Percentiles rank a stretch among this genome's conserved stretches.
Evolutionary conservation across 176 grass and related monocot species (phyloP).

Genomic region (Phragmites australis): DNA sequence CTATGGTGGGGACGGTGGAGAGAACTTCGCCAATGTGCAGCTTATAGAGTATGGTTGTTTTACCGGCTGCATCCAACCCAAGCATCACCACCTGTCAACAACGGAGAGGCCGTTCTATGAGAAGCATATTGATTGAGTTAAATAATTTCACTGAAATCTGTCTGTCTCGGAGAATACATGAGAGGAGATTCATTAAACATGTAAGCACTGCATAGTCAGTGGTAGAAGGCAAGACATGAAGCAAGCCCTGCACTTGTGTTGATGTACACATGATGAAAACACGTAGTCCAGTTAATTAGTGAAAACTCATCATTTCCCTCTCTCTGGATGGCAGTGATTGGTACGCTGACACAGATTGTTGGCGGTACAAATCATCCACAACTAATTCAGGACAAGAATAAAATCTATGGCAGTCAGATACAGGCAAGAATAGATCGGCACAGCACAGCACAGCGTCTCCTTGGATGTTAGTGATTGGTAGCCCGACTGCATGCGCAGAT

Average conservation of each 20-base stretch:
- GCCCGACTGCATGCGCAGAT: not conserved
- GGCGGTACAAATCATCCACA: not conserved
- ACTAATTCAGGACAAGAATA: not conserved
- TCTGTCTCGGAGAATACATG: not conserved
- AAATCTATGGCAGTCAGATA: not conserved
- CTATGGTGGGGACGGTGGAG: constrained; percentile 92
- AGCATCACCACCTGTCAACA: constrained; percentile 89
- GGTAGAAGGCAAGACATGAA: not conserved
- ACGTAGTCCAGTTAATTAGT: no score
- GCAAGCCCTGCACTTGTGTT: not conserved
- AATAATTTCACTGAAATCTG: not conserved
- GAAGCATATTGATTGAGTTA: not conserved
- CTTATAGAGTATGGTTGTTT: constrained; percentile 98
- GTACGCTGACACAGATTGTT: not conserved
- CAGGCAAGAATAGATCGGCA: not conserved
- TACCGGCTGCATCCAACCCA: constrained; percentile 90
- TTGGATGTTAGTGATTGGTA: not conserved
- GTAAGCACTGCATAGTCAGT: not conserved
- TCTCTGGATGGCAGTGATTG: not conserved
- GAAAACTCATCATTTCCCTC: not conserved
- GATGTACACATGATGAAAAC: not conserved
- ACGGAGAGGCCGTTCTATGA: not conserved
- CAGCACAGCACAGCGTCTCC: not conserved
- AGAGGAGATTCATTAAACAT: not conserved
- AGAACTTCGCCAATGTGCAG: constrained; percentile 95